Conservation (phyloP, 2,329 filamentous ascomycete species). For the Cladophialophora exuberans region DNA sequence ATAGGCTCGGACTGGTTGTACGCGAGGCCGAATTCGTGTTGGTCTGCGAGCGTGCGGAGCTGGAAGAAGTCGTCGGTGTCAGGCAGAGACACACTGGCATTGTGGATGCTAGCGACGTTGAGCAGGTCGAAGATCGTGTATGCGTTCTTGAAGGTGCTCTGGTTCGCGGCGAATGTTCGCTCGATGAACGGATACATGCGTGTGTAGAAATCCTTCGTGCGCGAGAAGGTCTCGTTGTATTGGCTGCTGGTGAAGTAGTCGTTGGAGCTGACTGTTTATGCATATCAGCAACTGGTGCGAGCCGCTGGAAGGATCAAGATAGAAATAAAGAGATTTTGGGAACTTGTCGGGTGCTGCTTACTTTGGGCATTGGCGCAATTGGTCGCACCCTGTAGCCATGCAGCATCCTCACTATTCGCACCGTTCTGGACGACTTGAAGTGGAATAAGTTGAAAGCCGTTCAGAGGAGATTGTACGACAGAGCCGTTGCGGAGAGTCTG, state of each 20-base stretch:
- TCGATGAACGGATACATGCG: constrained; percentile 57
- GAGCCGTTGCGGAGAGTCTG: constrained; percentile 74
- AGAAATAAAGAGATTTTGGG: background rate
- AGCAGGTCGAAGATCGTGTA: constrained; percentile 68
- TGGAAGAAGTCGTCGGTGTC: constrained; percentile 65
- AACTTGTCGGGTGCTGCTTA: background rate
- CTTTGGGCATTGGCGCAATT: constrained; percentile 56
- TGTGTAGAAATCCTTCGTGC: constrained; percentile 59
- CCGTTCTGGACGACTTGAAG: constrained; percentile 65
- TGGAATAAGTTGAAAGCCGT: constrained; percentile 83
- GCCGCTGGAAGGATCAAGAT: no score
- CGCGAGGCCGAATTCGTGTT: constrained; percentile 79
- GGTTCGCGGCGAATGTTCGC: constrained; percentile 50
- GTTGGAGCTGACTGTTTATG: constrained; percentile 55
- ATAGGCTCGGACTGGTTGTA: constrained; percentile 66
- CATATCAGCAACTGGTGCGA: background rate
- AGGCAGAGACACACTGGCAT: constrained; percentile 60
- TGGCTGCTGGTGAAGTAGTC: constrained; percentile 58
- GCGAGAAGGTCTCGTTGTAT: constrained; percentile 52
- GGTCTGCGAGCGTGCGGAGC: constrained; percentile 73
- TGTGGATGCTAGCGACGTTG: constrained; percentile 66
- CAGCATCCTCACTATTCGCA: constrained; percentile 61
- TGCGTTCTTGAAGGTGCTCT: constrained; percentile 64
- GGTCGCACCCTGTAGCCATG: constrained; percentile 62
- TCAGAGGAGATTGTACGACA: constrained; percentile 67